phyloP scores from a whole-genome alignment of 139 green algal species.

The Chlamydomonas incerta region DNA sequence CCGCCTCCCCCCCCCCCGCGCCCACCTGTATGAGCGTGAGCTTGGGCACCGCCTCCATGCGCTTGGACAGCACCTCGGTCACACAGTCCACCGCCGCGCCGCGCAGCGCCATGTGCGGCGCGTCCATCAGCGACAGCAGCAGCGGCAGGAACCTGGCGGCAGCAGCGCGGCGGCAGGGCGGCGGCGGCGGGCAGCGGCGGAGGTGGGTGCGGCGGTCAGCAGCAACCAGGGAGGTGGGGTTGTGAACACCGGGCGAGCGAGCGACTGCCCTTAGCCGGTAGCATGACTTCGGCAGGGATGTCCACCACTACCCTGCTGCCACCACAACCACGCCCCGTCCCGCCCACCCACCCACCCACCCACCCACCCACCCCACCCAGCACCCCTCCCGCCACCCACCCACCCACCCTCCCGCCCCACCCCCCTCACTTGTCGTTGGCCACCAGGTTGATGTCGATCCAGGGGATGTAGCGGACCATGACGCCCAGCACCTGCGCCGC shows the following conservation, averaged over 20 bases:
- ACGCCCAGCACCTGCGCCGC: conserved; percentile 76
- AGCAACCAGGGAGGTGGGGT: too few species aligned
- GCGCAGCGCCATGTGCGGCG: conserved; percentile 41
- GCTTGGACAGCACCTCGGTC: conserved; percentile 84
- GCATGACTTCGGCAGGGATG: too few species aligned
- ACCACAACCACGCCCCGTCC: background rate
- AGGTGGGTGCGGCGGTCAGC: background rate
- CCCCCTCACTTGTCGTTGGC: conserved; percentile 80
- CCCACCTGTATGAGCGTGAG: conserved; percentile 78
- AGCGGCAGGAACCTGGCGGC: conserved; percentile 80
- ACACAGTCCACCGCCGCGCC: conserved; percentile 80
- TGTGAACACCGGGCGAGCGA: too few species aligned
- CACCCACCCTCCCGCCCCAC: background rate
- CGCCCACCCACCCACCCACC: background rate
- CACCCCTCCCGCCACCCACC: background rate
- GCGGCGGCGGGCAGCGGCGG: background rate
- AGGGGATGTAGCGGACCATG: conserved; percentile 87
- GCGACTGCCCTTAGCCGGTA: too few species aligned
- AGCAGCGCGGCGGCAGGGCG: background rate
- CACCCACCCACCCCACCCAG: background rate
- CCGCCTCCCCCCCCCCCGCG: too few species aligned
- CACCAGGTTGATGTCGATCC: conserved; percentile 95
- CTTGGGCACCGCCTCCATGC: conserved; percentile 90
- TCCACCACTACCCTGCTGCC: background rate
- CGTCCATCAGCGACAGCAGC: conserved; percentile 72